A percentile compares a stretch with the other conserved stretches of the same genome.
These are phyloP conservation scores for Ceratobasidium sp. DNA, from an alignment of 1,284 basidiomycete genomes.

Conservation along the genomic window DNA sequence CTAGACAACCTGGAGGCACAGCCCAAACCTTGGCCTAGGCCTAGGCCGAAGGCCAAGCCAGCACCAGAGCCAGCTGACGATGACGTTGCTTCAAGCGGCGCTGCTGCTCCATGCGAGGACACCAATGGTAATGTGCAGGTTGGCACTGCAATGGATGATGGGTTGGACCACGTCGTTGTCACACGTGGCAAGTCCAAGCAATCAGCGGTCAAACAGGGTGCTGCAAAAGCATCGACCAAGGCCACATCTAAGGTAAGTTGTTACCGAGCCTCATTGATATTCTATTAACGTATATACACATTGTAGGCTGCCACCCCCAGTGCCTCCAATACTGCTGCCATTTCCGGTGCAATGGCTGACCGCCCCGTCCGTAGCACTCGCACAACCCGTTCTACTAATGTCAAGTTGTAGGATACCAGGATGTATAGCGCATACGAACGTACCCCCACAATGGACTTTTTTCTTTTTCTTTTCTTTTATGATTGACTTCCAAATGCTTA, in stretches of 20 bases:
- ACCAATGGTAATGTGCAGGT: not conserved
- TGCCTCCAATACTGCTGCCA: not conserved
- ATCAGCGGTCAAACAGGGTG: not conserved
- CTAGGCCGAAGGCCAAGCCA: not conserved
- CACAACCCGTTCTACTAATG: too few species aligned
- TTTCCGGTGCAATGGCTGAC: not conserved
- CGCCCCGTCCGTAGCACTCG: not conserved
- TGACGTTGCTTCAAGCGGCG: not conserved
- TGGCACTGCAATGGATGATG: not conserved
- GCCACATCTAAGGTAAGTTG: not conserved
- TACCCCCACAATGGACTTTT: not conserved
- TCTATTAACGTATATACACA: not conserved
- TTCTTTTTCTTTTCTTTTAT: not conserved
- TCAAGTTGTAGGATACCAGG: too few species aligned
- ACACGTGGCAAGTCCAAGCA: not conserved
- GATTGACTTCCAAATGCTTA: not conserved
- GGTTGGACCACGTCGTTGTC: not conserved
- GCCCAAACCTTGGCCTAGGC: not conserved
- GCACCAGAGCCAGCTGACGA: not conserved
- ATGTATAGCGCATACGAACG: too few species aligned
- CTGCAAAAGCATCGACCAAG: not conserved
- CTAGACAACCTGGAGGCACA: not conserved
- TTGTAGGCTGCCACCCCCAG: not conserved
- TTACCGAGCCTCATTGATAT: not conserved
- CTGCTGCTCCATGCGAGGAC: not conserved